phyloP scores from a whole-genome alignment of 2,329 filamentous ascomycete species.

The Coniochaeta pulveracea region DNA sequence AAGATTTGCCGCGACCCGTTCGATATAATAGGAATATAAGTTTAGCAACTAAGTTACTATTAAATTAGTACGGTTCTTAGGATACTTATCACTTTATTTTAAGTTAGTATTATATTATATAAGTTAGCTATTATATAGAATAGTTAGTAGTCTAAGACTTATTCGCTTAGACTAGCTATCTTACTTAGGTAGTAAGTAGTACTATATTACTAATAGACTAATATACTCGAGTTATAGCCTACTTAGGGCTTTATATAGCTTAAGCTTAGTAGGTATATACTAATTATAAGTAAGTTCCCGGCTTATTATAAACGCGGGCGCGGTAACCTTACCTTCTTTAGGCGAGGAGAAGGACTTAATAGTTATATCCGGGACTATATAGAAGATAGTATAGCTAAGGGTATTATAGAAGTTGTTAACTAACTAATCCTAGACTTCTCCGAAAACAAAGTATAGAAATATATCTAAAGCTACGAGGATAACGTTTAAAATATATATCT shows the following conservation, averaged over 20 bases:
- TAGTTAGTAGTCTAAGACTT: too few relatives aligned
- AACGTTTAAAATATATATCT: slow-evolving; percentile 57
- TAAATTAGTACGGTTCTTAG: too few relatives aligned
- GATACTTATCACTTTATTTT: too few relatives aligned
- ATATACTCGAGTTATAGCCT: slow-evolving; percentile 64
- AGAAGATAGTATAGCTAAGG: slow-evolving; percentile 19
- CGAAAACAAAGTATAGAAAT: slow-evolving; percentile 34
- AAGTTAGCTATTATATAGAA: too few relatives aligned
- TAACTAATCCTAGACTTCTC: slow-evolving; percentile 46
- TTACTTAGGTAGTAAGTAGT: too few relatives aligned
- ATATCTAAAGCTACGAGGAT: slow-evolving; percentile 46
- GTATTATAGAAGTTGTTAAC: too few relatives aligned
- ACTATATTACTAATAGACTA: too few relatives aligned
- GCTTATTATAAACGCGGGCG: slow-evolving; percentile 64
- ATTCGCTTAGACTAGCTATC: too few relatives aligned
- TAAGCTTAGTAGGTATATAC: slow-evolving; percentile 36
- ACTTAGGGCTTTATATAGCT: slow-evolving; percentile 52
- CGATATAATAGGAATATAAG: too few relatives aligned
- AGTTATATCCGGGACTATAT: slow-evolving; percentile 35
- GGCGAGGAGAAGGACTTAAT: slow-evolving; percentile 65
- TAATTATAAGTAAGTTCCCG: slow-evolving; percentile 57
- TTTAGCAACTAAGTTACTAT: too few relatives aligned
- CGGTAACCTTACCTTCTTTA: slow-evolving; percentile 64
- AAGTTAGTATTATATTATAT: too few relatives aligned
- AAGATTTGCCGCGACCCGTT: too few relatives aligned